Base-by-base conservation (phyloP, 805 yeast genomes). In the Ogataea dorogensis region DNA sequence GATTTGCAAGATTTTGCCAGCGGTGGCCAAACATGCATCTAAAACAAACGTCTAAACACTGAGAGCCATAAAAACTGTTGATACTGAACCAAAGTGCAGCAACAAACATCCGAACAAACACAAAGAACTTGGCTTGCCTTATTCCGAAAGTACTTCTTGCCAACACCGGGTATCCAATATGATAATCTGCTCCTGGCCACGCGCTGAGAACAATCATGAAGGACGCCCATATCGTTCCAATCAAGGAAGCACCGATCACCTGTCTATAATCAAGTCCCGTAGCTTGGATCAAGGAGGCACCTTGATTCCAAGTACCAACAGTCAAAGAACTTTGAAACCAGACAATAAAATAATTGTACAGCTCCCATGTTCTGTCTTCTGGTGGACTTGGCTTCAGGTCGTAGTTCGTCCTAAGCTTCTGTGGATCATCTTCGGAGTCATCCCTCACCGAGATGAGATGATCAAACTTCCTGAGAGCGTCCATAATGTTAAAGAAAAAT, bases 71-170 rank as follows among this genome's bases (percentile, higher is more conserved):
- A 48, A 58, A 57, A 6, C 67, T 57, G 40, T 61, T 59, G 29
- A 61, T 64, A 13, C 69, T 69, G 47, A 59, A 66, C 64, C 69
- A 61, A 24, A 65, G 58, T 21, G 58, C 54, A 14, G 66, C 64
- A 2, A 61, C 56, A 24, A 62, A 54, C 34, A 63, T 53, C 31
- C 69, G 53, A 24, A 65, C 59, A 27, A 63, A 50, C 21, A 64
- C 58, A 21, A 62, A 63, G 21, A 64, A 53, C 24, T 47, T 49
- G 7, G 63, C 57, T 8, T 65, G 62, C 19, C 54, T 44, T 28
- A 64, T 58, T 8, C 70, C 70, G 44, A 58, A 65, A 9, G 58
- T 48, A 32, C 61, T 50, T 49, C 70, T 56, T 8, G 67, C 63
- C 25, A 56, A 40, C 7, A 63, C 58, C 3, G 70, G 64, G 44